A percentile compares a stretch with the other conserved stretches of the same genome.
These are phyloP conservation scores for Chlorella ohadii DNA, from an alignment of 139 green algal genomes.

Conservation along the genomic window DNA sequence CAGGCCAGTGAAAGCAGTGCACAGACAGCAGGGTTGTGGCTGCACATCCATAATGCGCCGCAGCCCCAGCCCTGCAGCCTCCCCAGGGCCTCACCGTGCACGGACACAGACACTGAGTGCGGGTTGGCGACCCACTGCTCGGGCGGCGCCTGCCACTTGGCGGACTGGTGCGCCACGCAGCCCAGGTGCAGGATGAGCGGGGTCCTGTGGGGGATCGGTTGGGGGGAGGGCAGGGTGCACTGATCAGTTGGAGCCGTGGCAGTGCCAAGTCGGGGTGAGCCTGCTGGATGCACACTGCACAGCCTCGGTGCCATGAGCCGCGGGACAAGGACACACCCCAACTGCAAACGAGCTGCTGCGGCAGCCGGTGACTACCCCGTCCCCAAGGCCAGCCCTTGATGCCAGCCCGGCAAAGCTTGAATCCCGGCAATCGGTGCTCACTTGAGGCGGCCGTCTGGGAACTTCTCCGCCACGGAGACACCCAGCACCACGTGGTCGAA, in stretches of 20 bases:
- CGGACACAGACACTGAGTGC: not conserved
- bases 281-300: no score
- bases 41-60: no score
- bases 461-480: conserved; percentile 20
- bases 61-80: not conserved
- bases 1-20: no score
- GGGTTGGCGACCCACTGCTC: conserved; percentile 9
- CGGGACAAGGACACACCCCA: no score
- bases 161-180: conserved; percentile 24
- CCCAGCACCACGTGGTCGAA: conserved; percentile 47
- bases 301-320: no score
- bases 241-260: not conserved
- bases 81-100: not conserved
- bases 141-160: conserved; percentile 34
- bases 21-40: no score
- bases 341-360: not conserved
- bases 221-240: not conserved
- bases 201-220: not conserved
- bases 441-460: conserved; percentile 22
- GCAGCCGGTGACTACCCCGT: no score
- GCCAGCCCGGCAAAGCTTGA: no score
- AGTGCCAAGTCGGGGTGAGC: no score
- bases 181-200: conserved; percentile 39
- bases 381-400: no score
- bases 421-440: no score